Base-by-base conservation (phyloP, 1,284 basidiomycete species). In the Ustilago trichophora region DNA sequence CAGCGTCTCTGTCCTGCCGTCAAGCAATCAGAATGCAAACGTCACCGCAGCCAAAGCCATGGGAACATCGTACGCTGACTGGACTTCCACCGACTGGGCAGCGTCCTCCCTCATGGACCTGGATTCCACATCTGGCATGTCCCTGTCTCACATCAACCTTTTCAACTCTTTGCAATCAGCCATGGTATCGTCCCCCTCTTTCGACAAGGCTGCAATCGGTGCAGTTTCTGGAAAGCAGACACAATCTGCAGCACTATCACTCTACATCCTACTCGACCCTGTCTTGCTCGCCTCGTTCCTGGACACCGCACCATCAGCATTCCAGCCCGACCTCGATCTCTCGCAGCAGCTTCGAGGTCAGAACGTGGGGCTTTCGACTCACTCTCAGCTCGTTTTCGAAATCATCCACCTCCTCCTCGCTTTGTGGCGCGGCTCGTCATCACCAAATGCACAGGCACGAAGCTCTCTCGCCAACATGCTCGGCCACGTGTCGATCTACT, bases 281-380 rank as follows among this genome's bases (percentile, higher is more conserved):
- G 40, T 64, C 25, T 15, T 64, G 34, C 37, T 65, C 10, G 50
- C 74, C 26, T 56, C 75, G 18, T 48, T 69, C 56, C 45, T 73
- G 22, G 65, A 72, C 37, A 57, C 56, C 2, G 67, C 67, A 18
- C 66, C 71, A 2, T 49, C 71, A 3, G 66, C 67, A 1, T 73
- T 73, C 38, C 67, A 65, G 32, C 71, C 66, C 10, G 63, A 63
- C n/a, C 49, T 56, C 16, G 60, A 59, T 44, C 47, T 51, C 8
- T 57, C 57, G n/a, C 57, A 52, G n/a, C 55, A 58, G n/a, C 15
- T 16, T 11, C 43, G 52, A 9, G 57, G 56, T 7, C 63, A 71
- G 37, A 67, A 63, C 18, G 51, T 44, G 0, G 58, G 49, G 0
- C 55, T 72, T 4, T 54, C 63, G 10, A 43, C 46, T n/a, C 58